phyloP scores from a whole-genome alignment of 1,139 yeast species.

The Yamadazyma spencermartinsiae region DNA sequence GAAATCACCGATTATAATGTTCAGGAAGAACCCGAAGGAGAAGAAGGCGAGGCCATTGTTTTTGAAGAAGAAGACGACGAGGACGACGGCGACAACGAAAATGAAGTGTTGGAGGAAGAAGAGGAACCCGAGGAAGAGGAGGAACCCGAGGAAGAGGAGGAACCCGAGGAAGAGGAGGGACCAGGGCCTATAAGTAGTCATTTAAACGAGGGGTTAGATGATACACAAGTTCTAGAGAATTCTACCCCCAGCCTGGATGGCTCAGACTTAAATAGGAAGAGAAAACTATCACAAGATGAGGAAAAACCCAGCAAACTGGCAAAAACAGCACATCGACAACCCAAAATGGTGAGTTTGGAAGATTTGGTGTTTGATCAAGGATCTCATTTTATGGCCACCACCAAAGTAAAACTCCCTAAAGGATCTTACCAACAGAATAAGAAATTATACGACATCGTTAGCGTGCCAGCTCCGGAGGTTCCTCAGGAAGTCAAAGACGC shows the following conservation, averaged over 20 bases:
- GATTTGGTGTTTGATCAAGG: conserved; percentile 71
- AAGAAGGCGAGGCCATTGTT: conserved; percentile 25
- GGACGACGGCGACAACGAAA: conserved; percentile 20
- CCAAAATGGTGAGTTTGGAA: conserved; percentile 63
- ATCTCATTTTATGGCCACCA: conserved; percentile 62
- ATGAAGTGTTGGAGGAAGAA: neutral
- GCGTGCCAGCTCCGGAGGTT: conserved; percentile 76
- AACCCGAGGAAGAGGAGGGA: conserved; percentile 15
- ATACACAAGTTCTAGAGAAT: conserved; percentile 12
- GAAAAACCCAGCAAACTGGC: conserved; percentile 21
- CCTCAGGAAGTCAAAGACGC: conserved; percentile 26
- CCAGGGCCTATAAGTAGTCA: conserved; percentile 2
- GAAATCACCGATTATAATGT: conserved; percentile 57
- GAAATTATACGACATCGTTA: conserved; percentile 80
- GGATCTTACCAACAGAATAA: conserved; percentile 80
- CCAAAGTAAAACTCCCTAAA: conserved; percentile 72
- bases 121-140: conserved; percentile 21
- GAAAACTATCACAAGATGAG: conserved; percentile 2
- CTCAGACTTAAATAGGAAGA: conserved; percentile 16
- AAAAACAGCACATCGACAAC: conserved; percentile 31
- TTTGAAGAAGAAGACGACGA: conserved; percentile 33
- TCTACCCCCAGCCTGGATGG: too few species aligned
- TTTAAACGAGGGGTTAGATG: conserved; percentile 7
- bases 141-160: conserved; percentile 22
- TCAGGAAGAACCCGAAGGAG: conserved; percentile 26